phyloP scores from a whole-genome alignment of 805 yeast species.

The Soucietia sequanensis region DNA sequence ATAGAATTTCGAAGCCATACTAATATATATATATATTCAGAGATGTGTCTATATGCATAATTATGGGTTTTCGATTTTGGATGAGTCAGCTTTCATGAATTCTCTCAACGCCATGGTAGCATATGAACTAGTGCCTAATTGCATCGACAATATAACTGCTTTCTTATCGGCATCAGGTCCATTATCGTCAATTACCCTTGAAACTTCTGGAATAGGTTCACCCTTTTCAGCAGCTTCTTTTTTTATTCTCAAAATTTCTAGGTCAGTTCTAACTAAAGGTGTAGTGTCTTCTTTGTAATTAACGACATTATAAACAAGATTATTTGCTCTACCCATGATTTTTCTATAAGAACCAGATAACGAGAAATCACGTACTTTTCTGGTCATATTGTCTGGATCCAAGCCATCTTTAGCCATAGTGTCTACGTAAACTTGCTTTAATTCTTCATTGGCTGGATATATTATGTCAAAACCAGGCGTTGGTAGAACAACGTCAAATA shows the following conservation, averaged over 20 bases:
- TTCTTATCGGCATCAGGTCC: slow-evolving; percentile 41
- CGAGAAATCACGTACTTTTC: slow-evolving; percentile 86
- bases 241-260: slow-evolving; percentile 40
- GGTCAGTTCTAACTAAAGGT: slow-evolving; percentile 77
- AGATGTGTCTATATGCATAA: no score
- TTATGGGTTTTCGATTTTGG: slow-evolving; percentile 38
- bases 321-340: slow-evolving; percentile 63
- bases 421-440: slow-evolving; percentile 61
- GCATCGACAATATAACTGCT: slow-evolving; percentile 76
- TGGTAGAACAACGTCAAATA: slow-evolving; percentile 89
- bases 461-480: slow-evolving; percentile 92
- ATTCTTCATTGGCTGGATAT: slow-evolving; percentile 70
- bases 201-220: slow-evolving; percentile 9
- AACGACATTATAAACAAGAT: slow-evolving; percentile 60
- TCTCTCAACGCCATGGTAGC: slow-evolving; percentile 98
- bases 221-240: slow-evolving; percentile 16
- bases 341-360: slow-evolving; percentile 87
- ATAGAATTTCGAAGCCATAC: no score
- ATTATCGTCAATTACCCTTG: slow-evolving; percentile 28
- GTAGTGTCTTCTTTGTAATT: slow-evolving; percentile 64
- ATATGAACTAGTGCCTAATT: slow-evolving; percentile 81
- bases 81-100: slow-evolving; percentile 74
- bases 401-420: slow-evolving; percentile 79
- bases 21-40: no score
- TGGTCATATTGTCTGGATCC: slow-evolving; percentile 81